A percentile compares a stretch with the other conserved stretches of the same genome.
Conservation (phyloP, 208 protist genomes). For the Trypanosoma rangeli region DNA sequence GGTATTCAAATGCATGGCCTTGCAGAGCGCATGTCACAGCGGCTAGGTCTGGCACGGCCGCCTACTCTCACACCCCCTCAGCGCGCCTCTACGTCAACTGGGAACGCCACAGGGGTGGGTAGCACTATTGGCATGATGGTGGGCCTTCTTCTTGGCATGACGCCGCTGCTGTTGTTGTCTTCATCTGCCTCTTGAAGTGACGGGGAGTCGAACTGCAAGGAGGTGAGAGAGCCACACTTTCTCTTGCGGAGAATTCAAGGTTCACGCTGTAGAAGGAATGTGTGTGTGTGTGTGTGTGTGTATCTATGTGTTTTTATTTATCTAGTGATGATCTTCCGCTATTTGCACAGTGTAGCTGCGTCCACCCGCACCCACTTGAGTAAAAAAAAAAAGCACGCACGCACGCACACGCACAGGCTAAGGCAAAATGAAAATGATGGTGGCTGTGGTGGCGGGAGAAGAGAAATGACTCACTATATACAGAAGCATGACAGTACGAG, state of each 20-base stretch:
- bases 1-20: conserved; percentile 90
- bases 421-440: not conserved
- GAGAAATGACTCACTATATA: conserved; percentile 12
- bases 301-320: not conserved
- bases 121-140: conserved; percentile 81
- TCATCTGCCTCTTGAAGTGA: conserved; percentile 20
- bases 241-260: conserved; percentile 6
- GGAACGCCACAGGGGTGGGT: conserved; percentile 47
- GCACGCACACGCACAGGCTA: not conserved
- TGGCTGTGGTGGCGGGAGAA: not conserved
- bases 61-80: conserved; percentile 67
- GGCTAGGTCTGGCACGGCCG: conserved; percentile 21
- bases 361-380: not conserved
- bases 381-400: not conserved
- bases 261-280: not conserved
- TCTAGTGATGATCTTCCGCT: too few relatives aligned
- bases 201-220: not conserved
- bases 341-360: not conserved
- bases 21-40: conserved; percentile 66
- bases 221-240: conserved; percentile 33
- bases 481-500: conserved; percentile 9
- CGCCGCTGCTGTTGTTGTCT: conserved; percentile 77
- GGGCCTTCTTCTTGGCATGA: conserved; percentile 76
- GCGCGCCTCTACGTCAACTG: conserved; percentile 31
- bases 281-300: conserved; percentile 4